Percentiles rank a stretch among this genome's conserved stretches.
Conservation (phyloP, 345 rosid genomes). For the Murraya koenigii region DNA sequence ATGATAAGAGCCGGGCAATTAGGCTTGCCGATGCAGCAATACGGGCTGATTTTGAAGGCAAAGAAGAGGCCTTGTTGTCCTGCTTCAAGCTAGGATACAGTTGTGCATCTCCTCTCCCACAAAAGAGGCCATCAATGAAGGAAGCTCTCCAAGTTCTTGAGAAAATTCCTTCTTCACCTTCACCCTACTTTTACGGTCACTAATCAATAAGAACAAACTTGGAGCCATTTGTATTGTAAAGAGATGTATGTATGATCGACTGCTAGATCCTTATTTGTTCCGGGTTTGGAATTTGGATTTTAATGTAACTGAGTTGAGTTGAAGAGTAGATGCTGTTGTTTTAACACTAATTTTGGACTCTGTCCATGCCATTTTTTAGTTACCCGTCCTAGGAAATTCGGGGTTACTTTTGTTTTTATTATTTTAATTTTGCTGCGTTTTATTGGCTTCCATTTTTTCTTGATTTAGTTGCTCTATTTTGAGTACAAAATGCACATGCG, state of each 20-base stretch:
- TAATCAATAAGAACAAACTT: conserved; percentile 17
- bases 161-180: conserved; percentile 47
- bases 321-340: neutral
- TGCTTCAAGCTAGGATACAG: conserved; percentile 74
- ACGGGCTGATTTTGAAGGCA: conserved; percentile 79
- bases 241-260: conserved; percentile 29
- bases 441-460: neutral
- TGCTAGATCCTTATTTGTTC: conserved; percentile 5
- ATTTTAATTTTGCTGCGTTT: neutral
- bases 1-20: conserved; percentile 60
- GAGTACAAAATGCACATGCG: neutral
- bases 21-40: conserved; percentile 69
- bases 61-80: conserved; percentile 74
- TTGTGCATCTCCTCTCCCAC: conserved; percentile 83
- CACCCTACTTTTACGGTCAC: conserved; percentile 34
- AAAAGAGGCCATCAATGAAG: conserved; percentile 83
- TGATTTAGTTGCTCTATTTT: neutral
- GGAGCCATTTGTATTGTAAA: conserved; percentile 18
- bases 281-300: neutral
- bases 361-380: neutral
- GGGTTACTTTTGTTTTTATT: neutral
- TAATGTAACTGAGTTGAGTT: conserved; percentile 8
- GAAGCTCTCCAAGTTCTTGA: conserved; percentile 76
- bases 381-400: neutral
- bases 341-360: conserved; percentile 13